These are phyloP conservation scores for Oidium heveae DNA, from an alignment of 2,329 filamentous ascomycete species.

Conservation along the genomic window DNA sequence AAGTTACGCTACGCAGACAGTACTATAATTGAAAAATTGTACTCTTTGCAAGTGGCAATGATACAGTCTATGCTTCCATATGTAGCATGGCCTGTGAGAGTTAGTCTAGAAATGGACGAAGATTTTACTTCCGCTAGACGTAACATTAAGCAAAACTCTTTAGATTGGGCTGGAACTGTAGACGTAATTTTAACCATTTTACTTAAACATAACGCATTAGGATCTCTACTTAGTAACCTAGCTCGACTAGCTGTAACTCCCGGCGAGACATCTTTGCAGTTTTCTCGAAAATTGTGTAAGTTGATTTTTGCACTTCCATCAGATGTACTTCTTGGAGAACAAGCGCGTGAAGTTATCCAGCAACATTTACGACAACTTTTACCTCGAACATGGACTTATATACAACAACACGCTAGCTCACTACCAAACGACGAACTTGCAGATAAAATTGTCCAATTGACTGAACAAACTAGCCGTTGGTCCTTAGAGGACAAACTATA, in stretches of 20 bases:
- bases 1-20: not conserved
- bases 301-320: not conserved
- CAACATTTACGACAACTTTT: not conserved
- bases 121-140: not conserved
- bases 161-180: not conserved
- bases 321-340: not conserved
- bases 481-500: too few species aligned
- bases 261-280: not conserved
- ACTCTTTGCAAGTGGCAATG: not conserved
- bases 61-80: not conserved
- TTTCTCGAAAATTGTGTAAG: not conserved
- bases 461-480: too few species aligned
- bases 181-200: not conserved
- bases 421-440: too few species aligned
- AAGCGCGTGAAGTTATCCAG: not conserved
- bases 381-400: not conserved
- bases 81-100: not conserved
- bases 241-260: not conserved
- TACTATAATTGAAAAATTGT: not conserved
- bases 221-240: not conserved
- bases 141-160: not conserved
- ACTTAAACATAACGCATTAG: not conserved
- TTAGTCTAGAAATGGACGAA: not conserved
- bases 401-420: not conserved
- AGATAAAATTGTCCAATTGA: too few species aligned